Percentiles rank a stretch among this genome's conserved stretches.
phyloP scores from a whole-genome alignment of 371 early-diverging fungal species.

The Lichtheimia hyalospora region DNA sequence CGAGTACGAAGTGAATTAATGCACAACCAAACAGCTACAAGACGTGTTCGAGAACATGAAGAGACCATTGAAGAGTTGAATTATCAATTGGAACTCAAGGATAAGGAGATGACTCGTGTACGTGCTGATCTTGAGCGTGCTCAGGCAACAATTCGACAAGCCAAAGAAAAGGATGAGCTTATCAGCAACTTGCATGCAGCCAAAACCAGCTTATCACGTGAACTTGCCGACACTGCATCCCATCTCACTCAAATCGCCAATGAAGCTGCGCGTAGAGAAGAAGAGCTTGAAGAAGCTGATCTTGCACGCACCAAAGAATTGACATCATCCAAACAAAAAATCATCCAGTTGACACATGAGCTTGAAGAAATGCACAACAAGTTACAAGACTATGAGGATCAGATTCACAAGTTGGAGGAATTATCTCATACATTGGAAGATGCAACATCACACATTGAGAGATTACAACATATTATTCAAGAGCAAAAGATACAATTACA shows the following conservation, averaged over 20 bases:
- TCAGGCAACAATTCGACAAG: not conserved
- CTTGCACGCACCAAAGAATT: not conserved
- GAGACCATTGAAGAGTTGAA: not conserved
- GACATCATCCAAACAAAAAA: not conserved
- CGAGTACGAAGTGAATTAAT: not conserved
- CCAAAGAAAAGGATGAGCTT: not conserved
- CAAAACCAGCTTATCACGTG: not conserved
- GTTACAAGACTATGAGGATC: not conserved
- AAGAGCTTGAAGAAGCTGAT: not conserved
- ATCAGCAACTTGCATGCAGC: constrained; percentile 1
- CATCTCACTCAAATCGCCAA: not conserved
- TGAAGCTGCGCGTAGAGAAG: not conserved
- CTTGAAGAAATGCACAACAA: not conserved
- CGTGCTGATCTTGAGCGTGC: not conserved
- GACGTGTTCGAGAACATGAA: no score
- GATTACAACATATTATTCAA: not conserved
- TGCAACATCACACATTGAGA: not conserved
- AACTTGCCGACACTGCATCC: constrained; percentile 3
- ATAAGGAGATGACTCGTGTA: not conserved
- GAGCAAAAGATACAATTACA: not conserved
- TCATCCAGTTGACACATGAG: not conserved
- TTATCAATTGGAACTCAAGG: not conserved
- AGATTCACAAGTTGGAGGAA: not conserved
- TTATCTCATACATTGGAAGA: not conserved
- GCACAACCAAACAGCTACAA: not conserved